Evolutionary conservation across 345 rosid species (phyloP).

Genomic region (Salix purpurea): DNA sequence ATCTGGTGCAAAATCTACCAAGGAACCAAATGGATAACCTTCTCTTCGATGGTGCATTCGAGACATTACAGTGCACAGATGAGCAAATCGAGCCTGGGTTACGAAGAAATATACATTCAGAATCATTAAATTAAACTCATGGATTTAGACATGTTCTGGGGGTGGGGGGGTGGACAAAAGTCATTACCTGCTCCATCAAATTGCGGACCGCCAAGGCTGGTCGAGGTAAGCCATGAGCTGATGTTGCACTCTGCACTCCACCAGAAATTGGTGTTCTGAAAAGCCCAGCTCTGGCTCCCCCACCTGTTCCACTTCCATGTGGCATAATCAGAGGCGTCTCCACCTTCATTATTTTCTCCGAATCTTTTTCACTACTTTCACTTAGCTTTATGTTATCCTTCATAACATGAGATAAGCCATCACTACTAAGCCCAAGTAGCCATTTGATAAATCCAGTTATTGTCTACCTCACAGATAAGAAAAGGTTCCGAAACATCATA

Average conservation of each 20-base stretch:
- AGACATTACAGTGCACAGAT: slow-evolving; percentile 94
- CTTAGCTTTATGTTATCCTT: slow-evolving; percentile 46
- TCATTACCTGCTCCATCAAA: slow-evolving; percentile 87
- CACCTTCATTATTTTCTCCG: slow-evolving; percentile 35
- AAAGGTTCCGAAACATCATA: slow-evolving; percentile 17
- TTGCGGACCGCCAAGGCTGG: slow-evolving; percentile 96
- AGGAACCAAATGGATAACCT: slow-evolving; percentile 95
- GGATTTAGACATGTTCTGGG: neutral
- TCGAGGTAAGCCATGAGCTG: slow-evolving; percentile 88
- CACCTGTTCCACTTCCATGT: slow-evolving; percentile 49
- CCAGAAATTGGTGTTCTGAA: slow-evolving; percentile 98
- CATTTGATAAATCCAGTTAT: slow-evolving; percentile 27
- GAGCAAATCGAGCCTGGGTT: slow-evolving; percentile 92
- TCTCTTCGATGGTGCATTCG: slow-evolving; percentile 94
- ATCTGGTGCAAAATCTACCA: slow-evolving; percentile 96
- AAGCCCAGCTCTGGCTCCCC: slow-evolving; percentile 83
- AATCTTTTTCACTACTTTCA: slow-evolving; percentile 33
- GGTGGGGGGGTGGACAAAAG: neutral
- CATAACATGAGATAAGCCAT: slow-evolving; percentile 41
- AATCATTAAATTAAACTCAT: neutral
- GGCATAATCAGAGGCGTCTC: slow-evolving; percentile 44
- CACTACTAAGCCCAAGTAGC: slow-evolving; percentile 32
- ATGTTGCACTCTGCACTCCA: slow-evolving; percentile 97
- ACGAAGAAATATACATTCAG: slow-evolving; percentile 13
- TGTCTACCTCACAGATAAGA: slow-evolving; percentile 12